A percentile compares a stretch with the other conserved stretches of the same genome.
phyloP scores from a whole-genome alignment of 2,329 filamentous ascomycete species.

The Akanthomyces muscarius region DNA sequence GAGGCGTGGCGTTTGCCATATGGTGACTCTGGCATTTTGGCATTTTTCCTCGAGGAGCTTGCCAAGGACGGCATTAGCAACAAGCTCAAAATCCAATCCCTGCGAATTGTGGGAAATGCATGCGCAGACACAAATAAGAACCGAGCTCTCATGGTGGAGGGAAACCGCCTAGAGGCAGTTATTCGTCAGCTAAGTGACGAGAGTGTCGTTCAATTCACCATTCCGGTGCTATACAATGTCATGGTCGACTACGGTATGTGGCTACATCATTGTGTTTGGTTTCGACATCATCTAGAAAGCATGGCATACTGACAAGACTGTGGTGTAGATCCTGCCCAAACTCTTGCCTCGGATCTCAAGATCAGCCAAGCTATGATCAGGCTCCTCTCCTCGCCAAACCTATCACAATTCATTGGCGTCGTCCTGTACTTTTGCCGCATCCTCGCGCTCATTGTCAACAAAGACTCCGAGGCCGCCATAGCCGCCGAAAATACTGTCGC shows the following conservation, averaged over 20 bases:
- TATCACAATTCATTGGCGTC: conserved; percentile 39
- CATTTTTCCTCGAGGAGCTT: conserved; percentile 51
- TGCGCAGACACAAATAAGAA: conserved; percentile 63
- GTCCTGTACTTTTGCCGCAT: conserved; percentile 55
- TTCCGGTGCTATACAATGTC: conserved; percentile 60
- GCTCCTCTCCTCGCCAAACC: conserved; percentile 44
- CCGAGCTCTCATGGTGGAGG: conserved; percentile 49
- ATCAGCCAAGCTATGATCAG: conserved; percentile 48
- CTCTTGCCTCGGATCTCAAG: conserved; percentile 48
- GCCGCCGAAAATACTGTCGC: conserved; percentile 45
- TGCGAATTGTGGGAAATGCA: conserved; percentile 58
- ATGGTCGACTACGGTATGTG: conserved; percentile 58
- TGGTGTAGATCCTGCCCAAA: conserved; percentile 51
- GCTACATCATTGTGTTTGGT: no score
- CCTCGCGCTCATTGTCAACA: conserved; percentile 48
- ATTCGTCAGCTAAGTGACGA: conserved; percentile 46
- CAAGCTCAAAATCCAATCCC: conserved; percentile 48
- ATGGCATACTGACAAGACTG: background rate
- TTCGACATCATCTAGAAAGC: background rate
- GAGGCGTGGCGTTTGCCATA: conserved; percentile 56
- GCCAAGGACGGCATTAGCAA: conserved; percentile 35
- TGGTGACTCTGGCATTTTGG: conserved; percentile 54
- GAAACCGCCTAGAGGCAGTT: conserved; percentile 44
- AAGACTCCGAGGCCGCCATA: conserved; percentile 45
- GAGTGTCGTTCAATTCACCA: conserved; percentile 46